Conservation (phyloP, 257 asterid genomes). For the Nicotiana obtusifolia region DNA sequence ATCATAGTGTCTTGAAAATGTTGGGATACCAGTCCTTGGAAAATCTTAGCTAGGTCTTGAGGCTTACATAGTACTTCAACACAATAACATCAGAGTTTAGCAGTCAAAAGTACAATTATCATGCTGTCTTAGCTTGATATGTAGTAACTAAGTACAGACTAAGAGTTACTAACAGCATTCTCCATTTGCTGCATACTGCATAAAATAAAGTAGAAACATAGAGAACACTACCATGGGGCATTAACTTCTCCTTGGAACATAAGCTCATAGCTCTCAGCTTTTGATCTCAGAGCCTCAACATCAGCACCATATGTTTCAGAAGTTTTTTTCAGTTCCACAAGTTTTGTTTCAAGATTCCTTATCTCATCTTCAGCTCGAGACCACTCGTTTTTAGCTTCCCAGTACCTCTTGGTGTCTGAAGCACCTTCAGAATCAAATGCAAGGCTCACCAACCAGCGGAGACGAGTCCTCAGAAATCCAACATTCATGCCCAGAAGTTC, state of each 20-base stretch:
- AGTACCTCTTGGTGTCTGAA: constrained; percentile 31
- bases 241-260: constrained; percentile 49
- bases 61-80: background rate
- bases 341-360: constrained; percentile 35
- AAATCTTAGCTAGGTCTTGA: background rate
- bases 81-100: background rate
- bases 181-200: background rate
- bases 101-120: background rate
- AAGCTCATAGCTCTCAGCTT: constrained; percentile 46
- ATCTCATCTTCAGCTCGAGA: constrained; percentile 35
- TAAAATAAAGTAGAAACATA: background rate
- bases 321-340: constrained; percentile 39
- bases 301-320: constrained; percentile 32
- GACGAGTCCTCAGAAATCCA: constrained; percentile 53
- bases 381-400: constrained; percentile 39
- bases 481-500: constrained; percentile 64
- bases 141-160: background rate
- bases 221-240: constrained; percentile 47
- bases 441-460: constrained; percentile 29
- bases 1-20: background rate
- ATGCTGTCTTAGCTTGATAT: background rate
- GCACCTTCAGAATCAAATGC: constrained; percentile 51
- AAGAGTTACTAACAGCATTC: background rate
- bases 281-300: constrained; percentile 31
- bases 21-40: background rate